These are phyloP conservation scores for Paramecium caudatum DNA, from an alignment of 73 alveolate genomes.

Conservation along the genomic window DNA sequence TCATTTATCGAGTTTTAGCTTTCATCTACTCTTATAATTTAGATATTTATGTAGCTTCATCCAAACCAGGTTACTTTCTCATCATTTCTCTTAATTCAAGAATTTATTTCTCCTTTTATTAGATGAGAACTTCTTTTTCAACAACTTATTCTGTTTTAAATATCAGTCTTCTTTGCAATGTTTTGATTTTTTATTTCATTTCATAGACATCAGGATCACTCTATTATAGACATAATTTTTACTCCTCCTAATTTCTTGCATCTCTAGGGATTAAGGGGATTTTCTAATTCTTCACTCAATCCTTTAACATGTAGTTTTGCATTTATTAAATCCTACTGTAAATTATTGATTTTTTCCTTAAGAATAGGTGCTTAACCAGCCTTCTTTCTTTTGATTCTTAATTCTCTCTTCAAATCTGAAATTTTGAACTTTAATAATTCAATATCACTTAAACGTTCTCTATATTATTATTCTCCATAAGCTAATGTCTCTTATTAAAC, in stretches of 20 bases:
- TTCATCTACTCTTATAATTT: slow-evolving; percentile 90
- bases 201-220: slow-evolving; percentile 96
- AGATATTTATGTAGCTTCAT: slow-evolving; percentile 92
- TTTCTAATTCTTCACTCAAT: slow-evolving; percentile 95
- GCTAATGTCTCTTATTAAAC: slow-evolving; percentile 91
- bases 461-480: slow-evolving; percentile 86
- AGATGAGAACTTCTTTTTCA: slow-evolving; percentile 94
- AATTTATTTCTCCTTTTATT: slow-evolving; percentile 92
- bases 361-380: slow-evolving; percentile 86
- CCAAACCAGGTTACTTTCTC: slow-evolving; percentile 96
- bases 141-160: slow-evolving; percentile 95
- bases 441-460: slow-evolving; percentile 81
- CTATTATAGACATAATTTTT: neutral
- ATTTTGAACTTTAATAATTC: slow-evolving; percentile 86
- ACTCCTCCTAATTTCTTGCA: slow-evolving; percentile 96
- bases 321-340: slow-evolving; percentile 83
- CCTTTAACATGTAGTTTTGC: slow-evolving; percentile 98
- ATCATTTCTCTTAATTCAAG: slow-evolving; percentile 91
- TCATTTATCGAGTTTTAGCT: slow-evolving; percentile 94
- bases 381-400: slow-evolving; percentile 82
- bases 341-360: slow-evolving; percentile 84
- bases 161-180: slow-evolving; percentile 92
- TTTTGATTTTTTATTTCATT: slow-evolving; percentile 90
- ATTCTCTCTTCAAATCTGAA: slow-evolving; percentile 82
- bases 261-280: slow-evolving; percentile 91